Evolutionary conservation across 2,329 filamentous ascomycete genomes (phyloP), one percentile per base, ranked within the genome.

Genomic region (Diaporthe nobilis): DNA sequence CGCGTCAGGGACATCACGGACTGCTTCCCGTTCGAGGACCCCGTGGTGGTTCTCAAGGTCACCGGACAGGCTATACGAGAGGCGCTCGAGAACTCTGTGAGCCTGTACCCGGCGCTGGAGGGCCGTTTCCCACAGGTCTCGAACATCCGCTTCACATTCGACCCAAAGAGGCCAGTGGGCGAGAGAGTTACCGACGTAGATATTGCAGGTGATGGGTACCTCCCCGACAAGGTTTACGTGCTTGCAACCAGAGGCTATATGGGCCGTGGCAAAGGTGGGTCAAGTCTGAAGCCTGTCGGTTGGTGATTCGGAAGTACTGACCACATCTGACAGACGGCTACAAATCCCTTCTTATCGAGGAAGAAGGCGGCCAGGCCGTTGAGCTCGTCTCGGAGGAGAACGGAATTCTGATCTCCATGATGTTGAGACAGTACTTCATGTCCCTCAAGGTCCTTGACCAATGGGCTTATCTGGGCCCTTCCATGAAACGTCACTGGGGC

Each of bases 11-110:
- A 97, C 80, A 91, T 97, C n/a, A 90, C 95, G 75, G 94, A 94
- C 70, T 98, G 95, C 81, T 98, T 98, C 79, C 96, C 96, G 0
- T 98, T 98, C 79, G 95, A 98, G 81, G 95, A 98, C 78, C 95
- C 95, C 0, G 94, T 96, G 1, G 93, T 98, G 0, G 91, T 97
- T 5, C 87, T 98, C 76, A 90, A 89, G 47, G 88, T 95, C 6
- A 91, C 87, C 0, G 96, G 96, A 0, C 87, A 91, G 79, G 93
- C 92, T 1, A 91, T 98, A 44, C 87, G 92, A 80, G 92, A 92
- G n/a, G 95, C 95, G 0, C 84, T 98, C 2, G 95, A 98, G 83
- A 98, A 98, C 79, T 92, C 93, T 0, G 92, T 98, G 0, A 93
- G 92, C 57, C 89, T 91, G 79, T 94, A 97, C 77, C 96, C 95